Percentiles rank a stretch among this genome's conserved stretches.
phyloP scores from a whole-genome alignment of 352 stramenopile genomes.

The Peronospora destructor region DNA sequence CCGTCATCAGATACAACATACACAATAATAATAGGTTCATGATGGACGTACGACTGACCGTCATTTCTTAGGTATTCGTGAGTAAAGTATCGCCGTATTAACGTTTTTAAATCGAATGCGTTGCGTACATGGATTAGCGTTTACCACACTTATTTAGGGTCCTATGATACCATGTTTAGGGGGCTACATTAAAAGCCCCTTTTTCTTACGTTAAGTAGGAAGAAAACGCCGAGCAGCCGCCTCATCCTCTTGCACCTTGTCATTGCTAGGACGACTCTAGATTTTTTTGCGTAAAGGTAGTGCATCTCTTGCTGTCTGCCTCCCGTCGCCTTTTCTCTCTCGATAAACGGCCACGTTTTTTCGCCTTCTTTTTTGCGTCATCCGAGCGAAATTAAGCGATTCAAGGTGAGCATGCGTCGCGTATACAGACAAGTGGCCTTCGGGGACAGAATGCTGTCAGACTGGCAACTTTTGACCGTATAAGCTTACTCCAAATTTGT shows the following conservation, averaged over 20 bases:
- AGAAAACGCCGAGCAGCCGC: slow-evolving; percentile 26
- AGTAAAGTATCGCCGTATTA: too few species aligned
- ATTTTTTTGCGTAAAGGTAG: slow-evolving; percentile 15
- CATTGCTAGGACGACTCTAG: slow-evolving; percentile 13
- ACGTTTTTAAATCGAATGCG: background rate
- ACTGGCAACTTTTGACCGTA: background rate
- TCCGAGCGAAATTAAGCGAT: slow-evolving; percentile 9
- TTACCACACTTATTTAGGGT: background rate
- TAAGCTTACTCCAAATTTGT: background rate
- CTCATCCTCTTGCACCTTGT: slow-evolving; percentile 14
- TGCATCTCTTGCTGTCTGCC: background rate
- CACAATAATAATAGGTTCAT: too few species aligned
- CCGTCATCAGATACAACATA: background rate
- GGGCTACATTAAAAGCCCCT: slow-evolving; percentile 18
- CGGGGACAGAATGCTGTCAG: background rate
- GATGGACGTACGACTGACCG: slow-evolving; percentile 18
- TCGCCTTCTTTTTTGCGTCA: slow-evolving; percentile 14
- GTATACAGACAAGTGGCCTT: background rate
- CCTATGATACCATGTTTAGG: slow-evolving; percentile 2
- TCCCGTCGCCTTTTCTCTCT: slow-evolving; percentile 7
- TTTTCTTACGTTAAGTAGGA: slow-evolving; percentile 29
- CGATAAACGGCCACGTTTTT: slow-evolving; percentile 1
- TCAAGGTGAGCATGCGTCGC: slow-evolving; percentile 5
- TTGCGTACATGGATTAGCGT: background rate
- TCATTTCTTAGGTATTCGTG: slow-evolving; percentile 3